These are phyloP conservation scores for Colletotrichum gigasporum DNA, from an alignment of 2,329 filamentous ascomycete species.

Conservation along the genomic window DNA sequence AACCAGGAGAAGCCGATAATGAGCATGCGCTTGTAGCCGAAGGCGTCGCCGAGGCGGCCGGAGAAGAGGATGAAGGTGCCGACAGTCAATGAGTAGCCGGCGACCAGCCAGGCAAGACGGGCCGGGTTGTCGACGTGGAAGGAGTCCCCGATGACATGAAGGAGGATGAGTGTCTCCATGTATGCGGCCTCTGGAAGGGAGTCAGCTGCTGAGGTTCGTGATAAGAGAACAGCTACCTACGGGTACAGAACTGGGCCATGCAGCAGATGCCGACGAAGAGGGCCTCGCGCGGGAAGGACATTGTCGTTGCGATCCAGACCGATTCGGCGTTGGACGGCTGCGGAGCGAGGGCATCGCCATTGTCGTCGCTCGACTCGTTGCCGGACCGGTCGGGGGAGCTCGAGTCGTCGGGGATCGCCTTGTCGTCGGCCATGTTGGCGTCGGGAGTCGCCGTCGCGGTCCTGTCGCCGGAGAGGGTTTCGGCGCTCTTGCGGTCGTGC, in stretches of 20 bases:
- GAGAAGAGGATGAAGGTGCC: conserved; percentile 69
- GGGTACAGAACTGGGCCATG: conserved; percentile 41
- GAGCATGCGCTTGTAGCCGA: conserved; percentile 66
- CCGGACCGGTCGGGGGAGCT: not conserved
- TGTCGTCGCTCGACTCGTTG: not conserved
- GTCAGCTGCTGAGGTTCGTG: not conserved
- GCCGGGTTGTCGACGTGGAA: conserved; percentile 37
- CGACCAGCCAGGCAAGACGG: conserved; percentile 65
- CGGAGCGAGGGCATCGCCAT: conserved; percentile 4
- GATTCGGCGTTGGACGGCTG: conserved; percentile 1
- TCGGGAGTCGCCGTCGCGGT: conserved; percentile 20
- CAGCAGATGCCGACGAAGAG: conserved; percentile 55
- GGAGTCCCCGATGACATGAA: conserved; percentile 20
- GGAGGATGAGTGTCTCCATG: conserved; percentile 32
- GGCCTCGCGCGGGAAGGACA: conserved; percentile 40
- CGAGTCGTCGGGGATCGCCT: conserved; percentile 4
- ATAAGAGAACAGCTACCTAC: conserved; percentile 27
- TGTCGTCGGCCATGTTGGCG: conserved; percentile 10
- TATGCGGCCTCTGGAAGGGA: conserved; percentile 42
- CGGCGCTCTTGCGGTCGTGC: not conserved
- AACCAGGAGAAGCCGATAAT: conserved; percentile 66
- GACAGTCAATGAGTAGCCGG: conserved; percentile 64
- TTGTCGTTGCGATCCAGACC: conserved; percentile 16
- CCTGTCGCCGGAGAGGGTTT: conserved; percentile 2
- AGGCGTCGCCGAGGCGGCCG: conserved; percentile 66